A percentile compares a stretch with the other conserved stretches of the same genome.
phyloP scores from a whole-genome alignment of 2,329 filamentous ascomycete genomes.

The Fusarium sp. region DNA sequence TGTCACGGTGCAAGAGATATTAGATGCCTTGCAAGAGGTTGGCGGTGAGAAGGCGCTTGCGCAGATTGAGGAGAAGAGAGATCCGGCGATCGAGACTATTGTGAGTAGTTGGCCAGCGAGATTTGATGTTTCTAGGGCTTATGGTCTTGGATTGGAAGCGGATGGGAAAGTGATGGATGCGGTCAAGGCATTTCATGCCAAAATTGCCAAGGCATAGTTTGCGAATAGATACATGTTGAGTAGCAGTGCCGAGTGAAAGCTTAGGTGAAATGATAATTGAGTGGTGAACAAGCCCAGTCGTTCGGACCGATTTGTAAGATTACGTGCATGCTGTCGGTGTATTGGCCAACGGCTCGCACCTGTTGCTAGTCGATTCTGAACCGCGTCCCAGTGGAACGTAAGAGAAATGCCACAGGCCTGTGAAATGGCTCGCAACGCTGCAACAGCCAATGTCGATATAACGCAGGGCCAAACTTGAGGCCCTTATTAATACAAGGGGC shows the following conservation, averaged over 20 bases:
- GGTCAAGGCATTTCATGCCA: slow-evolving; percentile 36
- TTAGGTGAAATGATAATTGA: too few species aligned
- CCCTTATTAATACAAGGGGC: rapidly evolving
- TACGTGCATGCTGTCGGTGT: too few species aligned
- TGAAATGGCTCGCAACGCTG: rapidly evolving
- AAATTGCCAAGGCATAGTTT: not conserved
- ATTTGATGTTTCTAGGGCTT: slow-evolving; percentile 60
- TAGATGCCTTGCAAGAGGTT: slow-evolving; percentile 57
- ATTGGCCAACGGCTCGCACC: too few species aligned
- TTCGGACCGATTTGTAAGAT: too few species aligned
- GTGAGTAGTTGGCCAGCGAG: slow-evolving; percentile 61
- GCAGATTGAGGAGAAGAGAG: slow-evolving; percentile 56
- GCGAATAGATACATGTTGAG: too few species aligned
- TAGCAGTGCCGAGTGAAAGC: too few species aligned
- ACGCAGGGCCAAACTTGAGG: not conserved
- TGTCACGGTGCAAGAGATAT: slow-evolving; percentile 60
- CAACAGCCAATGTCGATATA: not conserved
- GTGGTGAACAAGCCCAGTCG: too few species aligned
- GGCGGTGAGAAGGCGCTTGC: slow-evolving; percentile 54
- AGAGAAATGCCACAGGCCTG: rapidly evolving
- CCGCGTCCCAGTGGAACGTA: rapidly evolving
- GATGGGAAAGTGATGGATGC: slow-evolving; percentile 51
- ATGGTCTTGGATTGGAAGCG: slow-evolving; percentile 57
- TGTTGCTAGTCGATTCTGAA: too few species aligned
- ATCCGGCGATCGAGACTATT: slow-evolving; percentile 57